Percentiles rank a stretch among this genome's conserved stretches.
Evolutionary conservation across 768 basidiomycete species (phyloP).

Genomic region (Melanogaster broomeanus): DNA sequence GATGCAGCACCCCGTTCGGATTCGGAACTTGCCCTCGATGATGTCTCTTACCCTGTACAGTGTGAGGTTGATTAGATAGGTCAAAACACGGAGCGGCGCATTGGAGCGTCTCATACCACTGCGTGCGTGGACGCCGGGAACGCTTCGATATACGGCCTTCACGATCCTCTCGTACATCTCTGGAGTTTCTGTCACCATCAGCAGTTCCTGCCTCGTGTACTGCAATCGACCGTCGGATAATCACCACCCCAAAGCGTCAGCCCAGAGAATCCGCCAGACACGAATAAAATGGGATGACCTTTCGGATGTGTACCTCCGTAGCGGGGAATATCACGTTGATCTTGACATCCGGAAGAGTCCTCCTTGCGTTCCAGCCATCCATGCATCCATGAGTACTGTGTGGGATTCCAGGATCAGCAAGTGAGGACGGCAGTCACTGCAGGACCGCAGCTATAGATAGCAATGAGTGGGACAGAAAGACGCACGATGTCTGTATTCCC

Average conservation of each 20-base stretch:
- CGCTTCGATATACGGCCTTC: constrained; percentile 72
- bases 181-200: constrained; percentile 84
- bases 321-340: constrained; percentile 87
- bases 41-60: constrained; percentile 80
- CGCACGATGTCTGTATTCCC: constrained; percentile 71
- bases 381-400: constrained; percentile 79
- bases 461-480: not conserved
- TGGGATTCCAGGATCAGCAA: constrained; percentile 5
- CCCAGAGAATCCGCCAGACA: not conserved
- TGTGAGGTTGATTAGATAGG: not conserved
- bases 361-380: constrained; percentile 58
- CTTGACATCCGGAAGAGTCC: constrained; percentile 66
- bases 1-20: constrained; percentile 68
- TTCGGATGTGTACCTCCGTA: constrained; percentile 85
- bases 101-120: constrained; percentile 57
- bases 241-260: not conserved
- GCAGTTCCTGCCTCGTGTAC: constrained; percentile 74
- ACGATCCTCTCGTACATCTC: constrained; percentile 69
- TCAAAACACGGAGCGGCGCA: not conserved
- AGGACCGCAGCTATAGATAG: too few species aligned
- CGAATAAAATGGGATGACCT: constrained; percentile 43
- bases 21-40: constrained; percentile 73
- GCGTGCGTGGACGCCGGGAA: constrained; percentile 76
- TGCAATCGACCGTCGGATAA: constrained; percentile 25
- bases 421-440: not conserved